These are phyloP conservation scores for Umbelopsis isabellina DNA, from an alignment of 192 early-diverging fungal species.

Conservation along the genomic window DNA sequence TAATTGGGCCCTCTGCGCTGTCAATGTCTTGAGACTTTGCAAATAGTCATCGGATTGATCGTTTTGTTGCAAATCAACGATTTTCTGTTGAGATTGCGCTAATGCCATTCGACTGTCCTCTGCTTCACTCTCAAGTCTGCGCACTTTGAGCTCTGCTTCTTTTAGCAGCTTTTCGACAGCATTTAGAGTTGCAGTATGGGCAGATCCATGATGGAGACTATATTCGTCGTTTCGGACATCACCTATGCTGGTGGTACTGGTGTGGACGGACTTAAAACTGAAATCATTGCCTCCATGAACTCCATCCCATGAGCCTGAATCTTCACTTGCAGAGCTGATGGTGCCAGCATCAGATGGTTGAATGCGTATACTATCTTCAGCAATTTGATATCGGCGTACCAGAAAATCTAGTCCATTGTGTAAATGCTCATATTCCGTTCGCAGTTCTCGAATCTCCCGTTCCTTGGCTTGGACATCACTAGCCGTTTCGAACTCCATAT, in stretches of 20 bases:
- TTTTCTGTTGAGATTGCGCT: background rate
- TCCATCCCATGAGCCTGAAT: background rate
- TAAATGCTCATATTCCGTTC: background rate
- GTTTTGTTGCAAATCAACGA: background rate
- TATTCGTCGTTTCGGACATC: background rate
- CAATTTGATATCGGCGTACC: background rate
- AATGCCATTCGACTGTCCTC: background rate
- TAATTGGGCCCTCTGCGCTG: background rate
- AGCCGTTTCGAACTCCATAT: constrained; percentile 30
- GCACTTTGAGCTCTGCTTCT: background rate
- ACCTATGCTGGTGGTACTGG: background rate
- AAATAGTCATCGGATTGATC: background rate
- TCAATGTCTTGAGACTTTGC: background rate
- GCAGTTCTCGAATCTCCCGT: constrained; percentile 21
- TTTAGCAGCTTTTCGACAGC: background rate
- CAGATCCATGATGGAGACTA: background rate
- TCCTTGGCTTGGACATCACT: constrained; percentile 26
- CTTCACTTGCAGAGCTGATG: background rate
- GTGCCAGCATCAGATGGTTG: background rate
- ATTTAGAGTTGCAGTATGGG: background rate
- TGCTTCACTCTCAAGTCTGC: constrained; percentile 2
- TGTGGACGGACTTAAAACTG: constrained; percentile 1
- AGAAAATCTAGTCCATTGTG: constrained; percentile 11
- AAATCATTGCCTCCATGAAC: background rate
- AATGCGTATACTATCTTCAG: background rate